phyloP scores from a whole-genome alignment of 768 basidiomycete genomes.

The Lentinus brumalis region DNA sequence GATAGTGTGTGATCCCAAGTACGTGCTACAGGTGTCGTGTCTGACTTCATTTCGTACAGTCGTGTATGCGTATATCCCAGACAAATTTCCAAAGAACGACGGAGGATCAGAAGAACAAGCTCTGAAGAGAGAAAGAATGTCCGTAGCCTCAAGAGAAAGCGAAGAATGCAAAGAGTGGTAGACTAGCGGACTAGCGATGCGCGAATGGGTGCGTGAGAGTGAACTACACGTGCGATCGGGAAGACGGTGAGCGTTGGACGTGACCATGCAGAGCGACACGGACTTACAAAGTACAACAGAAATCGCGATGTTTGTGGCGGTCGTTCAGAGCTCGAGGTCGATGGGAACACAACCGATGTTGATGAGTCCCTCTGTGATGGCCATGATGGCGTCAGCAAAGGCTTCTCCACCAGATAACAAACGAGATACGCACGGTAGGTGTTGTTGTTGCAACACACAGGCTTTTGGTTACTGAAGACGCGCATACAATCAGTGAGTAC shows the following conservation, averaged over 20 bases:
- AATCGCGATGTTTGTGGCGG: not conserved
- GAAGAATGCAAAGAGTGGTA: not conserved
- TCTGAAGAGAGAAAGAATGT: not conserved
- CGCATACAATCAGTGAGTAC: conserved; percentile 2
- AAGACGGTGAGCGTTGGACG: not conserved
- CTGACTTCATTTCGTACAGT: conserved; percentile 14
- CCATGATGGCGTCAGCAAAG: not conserved
- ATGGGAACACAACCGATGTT: conserved; percentile 30
- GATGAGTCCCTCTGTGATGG: conserved; percentile 25
- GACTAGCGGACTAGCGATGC: conserved; percentile 7
- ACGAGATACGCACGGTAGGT: conserved; percentile 22
- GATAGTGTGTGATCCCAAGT: conserved; percentile 9
- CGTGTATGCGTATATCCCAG: conserved; percentile 15
- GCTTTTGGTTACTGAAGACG: conserved; percentile 14
- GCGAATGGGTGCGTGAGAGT: not conserved
- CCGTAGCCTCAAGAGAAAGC: conserved; percentile 12
- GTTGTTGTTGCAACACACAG: conserved; percentile 33
- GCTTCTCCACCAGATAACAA: no score
- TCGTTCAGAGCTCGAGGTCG: conserved; percentile 15
- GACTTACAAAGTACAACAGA: not conserved
- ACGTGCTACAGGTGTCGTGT: conserved; percentile 11
- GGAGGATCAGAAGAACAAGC: not conserved
- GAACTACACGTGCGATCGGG: not conserved
- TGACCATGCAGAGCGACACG: not conserved
- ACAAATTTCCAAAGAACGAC: not conserved